Evolutionary conservation across 257 asterid species (phyloP), one percentile per base, ranked within the genome.

Genomic region (Pogostemon cablin): DNA sequence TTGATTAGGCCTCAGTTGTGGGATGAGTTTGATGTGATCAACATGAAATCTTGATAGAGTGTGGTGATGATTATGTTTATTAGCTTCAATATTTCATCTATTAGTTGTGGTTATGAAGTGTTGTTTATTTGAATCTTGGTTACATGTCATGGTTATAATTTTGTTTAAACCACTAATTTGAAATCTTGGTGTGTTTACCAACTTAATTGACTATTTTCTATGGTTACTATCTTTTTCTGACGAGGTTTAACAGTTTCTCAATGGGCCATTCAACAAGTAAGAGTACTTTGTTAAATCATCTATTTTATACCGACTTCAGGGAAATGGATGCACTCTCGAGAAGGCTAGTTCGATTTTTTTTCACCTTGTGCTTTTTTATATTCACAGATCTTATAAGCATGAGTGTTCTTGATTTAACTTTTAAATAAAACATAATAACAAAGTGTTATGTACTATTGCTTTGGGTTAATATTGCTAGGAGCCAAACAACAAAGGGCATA

Each of bases 401-500:
- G 56, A 57, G 42, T 39, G 7, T 43, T 68, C 15, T 62, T 55
- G 17, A 44, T 61, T 73, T 68, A 57, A 44, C 35, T 38, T 58
- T 46, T 6, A 35, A 20, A 20, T n/a, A n/a, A 47, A 50, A 7
- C 11, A 25, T 25, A 3, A 20, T 7, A 49, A 40, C 20, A 20
- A 15, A 48, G 8, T 35, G 3, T 7, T 60, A 46, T 39, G 57
- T 59, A 37, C 50, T 43, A 52, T 52, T 52, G 38, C 1, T 17
- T 61, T 68, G 39, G 49, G 62, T 77, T 25, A 43, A 65, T 68
- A 25, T 43, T 7, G 17, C 35, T 66, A 83, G 88, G 81, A 75
- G 3, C 66, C 83, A 75, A 47, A 86, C 91, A 4, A 86, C 91
- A 44, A 86, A 73, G 76, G 91, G 91, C 43, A 11, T 86, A 63